phyloP scores from a whole-genome alignment of 179 eudicot species.

The Sideroxylon spinosum region DNA sequence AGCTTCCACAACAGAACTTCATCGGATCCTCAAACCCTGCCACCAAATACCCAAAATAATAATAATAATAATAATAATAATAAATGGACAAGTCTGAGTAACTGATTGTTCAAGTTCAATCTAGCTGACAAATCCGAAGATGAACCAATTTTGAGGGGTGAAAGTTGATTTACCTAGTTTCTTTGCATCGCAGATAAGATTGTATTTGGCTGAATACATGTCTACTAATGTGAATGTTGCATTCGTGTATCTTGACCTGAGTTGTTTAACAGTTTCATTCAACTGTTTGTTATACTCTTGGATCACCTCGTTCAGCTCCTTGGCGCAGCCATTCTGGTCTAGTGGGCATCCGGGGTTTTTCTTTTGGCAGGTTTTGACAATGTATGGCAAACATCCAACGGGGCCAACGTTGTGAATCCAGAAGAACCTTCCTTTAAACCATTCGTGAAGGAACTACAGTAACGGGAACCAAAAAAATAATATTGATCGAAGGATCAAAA shows the following conservation, averaged over 20 bases:
- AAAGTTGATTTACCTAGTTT: neutral
- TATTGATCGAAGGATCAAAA: too few species aligned
- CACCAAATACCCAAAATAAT: neutral
- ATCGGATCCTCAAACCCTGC: conserved; percentile 30
- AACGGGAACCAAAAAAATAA: neutral
- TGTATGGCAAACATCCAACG: neutral
- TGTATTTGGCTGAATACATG: neutral
- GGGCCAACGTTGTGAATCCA: neutral
- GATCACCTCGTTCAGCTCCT: neutral
- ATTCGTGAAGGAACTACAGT: neutral
- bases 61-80: too few species aligned
- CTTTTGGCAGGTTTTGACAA: neutral
- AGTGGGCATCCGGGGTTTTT: neutral
- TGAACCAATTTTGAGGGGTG: too few species aligned
- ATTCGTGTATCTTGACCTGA: neutral
- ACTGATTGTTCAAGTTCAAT: too few species aligned
- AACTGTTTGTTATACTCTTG: neutral
- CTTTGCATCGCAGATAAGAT: neutral
- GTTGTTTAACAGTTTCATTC: neutral
- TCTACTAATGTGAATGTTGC: neutral
- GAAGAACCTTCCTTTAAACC: neutral
- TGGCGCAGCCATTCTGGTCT: neutral
- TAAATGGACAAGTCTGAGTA: too few species aligned
- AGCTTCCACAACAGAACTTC: conserved; percentile 30
- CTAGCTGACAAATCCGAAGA: too few species aligned